Conservation (phyloP, 495 filamentous ascomycete species). For the Ramalina peruviana region DNA sequence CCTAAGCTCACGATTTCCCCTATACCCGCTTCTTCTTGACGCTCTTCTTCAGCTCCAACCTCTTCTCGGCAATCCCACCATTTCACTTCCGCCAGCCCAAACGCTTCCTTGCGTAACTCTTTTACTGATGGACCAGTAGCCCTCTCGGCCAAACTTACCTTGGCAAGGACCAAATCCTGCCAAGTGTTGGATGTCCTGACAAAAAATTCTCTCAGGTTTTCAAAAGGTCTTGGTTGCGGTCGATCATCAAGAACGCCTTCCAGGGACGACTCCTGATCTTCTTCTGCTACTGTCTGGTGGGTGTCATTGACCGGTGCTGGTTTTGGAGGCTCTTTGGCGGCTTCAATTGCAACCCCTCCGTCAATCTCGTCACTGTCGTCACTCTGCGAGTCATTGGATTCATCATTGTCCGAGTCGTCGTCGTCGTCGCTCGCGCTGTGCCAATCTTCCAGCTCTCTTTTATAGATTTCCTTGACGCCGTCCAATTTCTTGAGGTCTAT, state of each 20-base stretch:
- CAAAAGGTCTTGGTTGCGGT: conserved; percentile 65
- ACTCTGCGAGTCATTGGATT: conserved; percentile 44
- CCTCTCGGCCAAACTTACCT: conserved; percentile 42
- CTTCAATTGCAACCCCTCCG: conserved; percentile 2
- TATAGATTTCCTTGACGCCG: conserved; percentile 80
- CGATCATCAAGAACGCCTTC: conserved; percentile 32
- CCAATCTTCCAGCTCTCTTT: conserved; percentile 74
- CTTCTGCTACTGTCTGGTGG: conserved; percentile 25
- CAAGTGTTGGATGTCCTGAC: conserved; percentile 73
- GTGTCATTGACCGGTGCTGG: conserved; percentile 19
- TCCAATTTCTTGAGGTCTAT: conserved; percentile 86
- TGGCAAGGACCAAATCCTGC: conserved; percentile 71
- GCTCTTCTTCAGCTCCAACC: conserved; percentile 82
- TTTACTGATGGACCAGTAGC: conserved; percentile 53
- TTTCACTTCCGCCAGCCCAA: conserved; percentile 79
- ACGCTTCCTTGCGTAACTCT: conserved; percentile 80
- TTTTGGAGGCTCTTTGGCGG: not conserved
- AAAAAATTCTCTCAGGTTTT: conserved; percentile 86
- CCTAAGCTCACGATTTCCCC: conserved; percentile 82
- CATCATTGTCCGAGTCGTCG: conserved; percentile 52
- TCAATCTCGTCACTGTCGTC: conserved; percentile 9
- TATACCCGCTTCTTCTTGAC: conserved; percentile 91
- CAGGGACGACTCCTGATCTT: conserved; percentile 44
- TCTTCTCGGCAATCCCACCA: conserved; percentile 99
- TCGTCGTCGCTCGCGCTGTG: conserved; percentile 55